Percentiles rank a stretch among this genome's conserved stretches.
phyloP scores from a whole-genome alignment of 1,284 basidiomycete species.

The Ustilago cynodontis region DNA sequence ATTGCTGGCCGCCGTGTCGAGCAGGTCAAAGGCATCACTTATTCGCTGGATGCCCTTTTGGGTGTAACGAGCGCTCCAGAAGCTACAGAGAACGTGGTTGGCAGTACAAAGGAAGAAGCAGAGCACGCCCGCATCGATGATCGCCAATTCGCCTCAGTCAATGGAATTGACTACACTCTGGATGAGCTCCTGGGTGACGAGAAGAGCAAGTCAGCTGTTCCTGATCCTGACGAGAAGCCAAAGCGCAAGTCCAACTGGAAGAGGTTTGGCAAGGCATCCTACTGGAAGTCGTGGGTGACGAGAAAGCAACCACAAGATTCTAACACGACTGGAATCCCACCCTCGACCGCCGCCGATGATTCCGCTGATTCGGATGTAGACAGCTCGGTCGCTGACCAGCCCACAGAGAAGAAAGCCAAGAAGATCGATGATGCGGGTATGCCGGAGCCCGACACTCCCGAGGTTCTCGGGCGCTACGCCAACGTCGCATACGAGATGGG shows the following conservation, averaged over 20 bases:
- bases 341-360: background rate
- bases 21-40: conserved; percentile 96
- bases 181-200: conserved; percentile 76
- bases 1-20: conserved; percentile 86
- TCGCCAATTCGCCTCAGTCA: conserved; percentile 92
- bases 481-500: conserved; percentile 69
- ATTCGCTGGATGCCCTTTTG: conserved; percentile 91
- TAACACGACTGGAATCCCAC: conserved; percentile 30
- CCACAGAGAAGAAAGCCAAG: conserved; percentile 53
- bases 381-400: conserved; percentile 64
- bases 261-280: conserved; percentile 44
- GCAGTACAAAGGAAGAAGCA: conserved; percentile 4
- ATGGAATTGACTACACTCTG: conserved; percentile 94
- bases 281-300: conserved; percentile 43
- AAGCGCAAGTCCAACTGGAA: conserved; percentile 31
- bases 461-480: conserved; percentile 66
- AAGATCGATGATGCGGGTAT: conserved; percentile 68
- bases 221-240: conserved; percentile 25
- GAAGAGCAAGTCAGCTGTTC: conserved; percentile 43
- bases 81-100: conserved; percentile 46
- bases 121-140: conserved; percentile 76
- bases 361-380: conserved; percentile 31
- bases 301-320: conserved; percentile 10
- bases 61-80: conserved; percentile 53
- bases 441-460: conserved; percentile 65